Evolutionary conservation across 805 yeast species (phyloP).

Genomic region (Saturnispora ahearnii): DNA sequence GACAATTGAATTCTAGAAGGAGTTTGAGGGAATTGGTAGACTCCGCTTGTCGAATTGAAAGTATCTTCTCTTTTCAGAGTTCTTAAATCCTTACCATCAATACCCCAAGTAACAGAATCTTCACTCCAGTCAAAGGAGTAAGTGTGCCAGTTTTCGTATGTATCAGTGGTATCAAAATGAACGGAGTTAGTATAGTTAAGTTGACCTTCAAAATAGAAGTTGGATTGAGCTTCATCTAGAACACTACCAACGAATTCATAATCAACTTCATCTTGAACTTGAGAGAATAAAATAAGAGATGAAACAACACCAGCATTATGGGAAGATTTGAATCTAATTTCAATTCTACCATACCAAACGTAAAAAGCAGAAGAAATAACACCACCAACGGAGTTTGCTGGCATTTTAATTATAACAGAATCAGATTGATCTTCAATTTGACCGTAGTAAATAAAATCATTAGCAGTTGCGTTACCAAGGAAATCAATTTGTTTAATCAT

Average conservation of each 20-base stretch:
- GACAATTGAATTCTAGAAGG: slow-evolving; percentile 68
- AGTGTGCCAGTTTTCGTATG: slow-evolving; percentile 62
- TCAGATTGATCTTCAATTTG: slow-evolving; percentile 46
- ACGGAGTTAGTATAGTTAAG: slow-evolving; percentile 56
- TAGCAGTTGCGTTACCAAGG: slow-evolving; percentile 60
- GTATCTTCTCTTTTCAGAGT: slow-evolving; percentile 53
- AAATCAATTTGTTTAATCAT: slow-evolving; percentile 21
- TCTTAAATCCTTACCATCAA: slow-evolving; percentile 64
- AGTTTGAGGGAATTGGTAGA: slow-evolving; percentile 59
- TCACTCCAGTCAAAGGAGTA: slow-evolving; percentile 78
- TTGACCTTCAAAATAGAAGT: slow-evolving; percentile 70
- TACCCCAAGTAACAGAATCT: slow-evolving; percentile 58
- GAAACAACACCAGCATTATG: slow-evolving; percentile 74
- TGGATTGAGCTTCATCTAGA: slow-evolving; percentile 59
- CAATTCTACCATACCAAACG: slow-evolving; percentile 82
- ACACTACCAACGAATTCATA: slow-evolving; percentile 77
- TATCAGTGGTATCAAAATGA: slow-evolving; percentile 36
- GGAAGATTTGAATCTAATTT: slow-evolving; percentile 63
- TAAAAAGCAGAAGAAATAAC: slow-evolving; percentile 71
- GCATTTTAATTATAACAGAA: slow-evolving; percentile 66
- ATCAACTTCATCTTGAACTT: slow-evolving; percentile 87
- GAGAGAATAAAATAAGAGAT: slow-evolving; percentile 72
- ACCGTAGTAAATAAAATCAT: slow-evolving; percentile 67
- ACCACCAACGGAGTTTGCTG: slow-evolving; percentile 63
- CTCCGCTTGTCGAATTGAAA: slow-evolving; percentile 50